Evolutionary conservation across 352 stramenopile genomes (phyloP).

Genomic region (Nothophytophthora sp.): DNA sequence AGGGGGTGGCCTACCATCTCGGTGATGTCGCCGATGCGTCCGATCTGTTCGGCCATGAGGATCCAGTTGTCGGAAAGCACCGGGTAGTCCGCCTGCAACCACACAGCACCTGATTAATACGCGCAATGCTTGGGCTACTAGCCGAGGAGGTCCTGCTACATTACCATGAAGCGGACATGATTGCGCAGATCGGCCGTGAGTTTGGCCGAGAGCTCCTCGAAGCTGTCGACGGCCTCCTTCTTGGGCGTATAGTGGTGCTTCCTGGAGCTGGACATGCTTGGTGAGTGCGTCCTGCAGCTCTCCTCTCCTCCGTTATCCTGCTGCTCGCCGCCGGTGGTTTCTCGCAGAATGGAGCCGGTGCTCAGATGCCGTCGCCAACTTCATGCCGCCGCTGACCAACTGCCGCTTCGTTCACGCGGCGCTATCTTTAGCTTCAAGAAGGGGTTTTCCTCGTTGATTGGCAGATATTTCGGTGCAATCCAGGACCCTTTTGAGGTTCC

Average conservation of each 20-base stretch:
- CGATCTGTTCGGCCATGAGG: constrained; percentile 88
- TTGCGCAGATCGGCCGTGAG: constrained; percentile 84
- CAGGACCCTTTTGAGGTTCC: no score
- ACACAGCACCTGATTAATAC: neutral
- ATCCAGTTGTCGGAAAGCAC: constrained; percentile 90
- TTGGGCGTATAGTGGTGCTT: constrained; percentile 69
- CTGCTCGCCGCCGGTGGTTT: constrained; percentile 14
- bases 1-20: constrained; percentile 83
- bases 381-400: neutral
- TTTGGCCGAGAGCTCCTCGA: constrained; percentile 87
- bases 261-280: constrained; percentile 40
- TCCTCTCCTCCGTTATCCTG: no score
- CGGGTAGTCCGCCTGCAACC: constrained; percentile 69
- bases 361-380: neutral
- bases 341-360: constrained; percentile 14
- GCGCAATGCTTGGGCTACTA: no score
- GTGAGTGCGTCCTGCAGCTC: no score
- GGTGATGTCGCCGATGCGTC: constrained; percentile 87
- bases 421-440: constrained; percentile 2
- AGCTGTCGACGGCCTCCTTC: constrained; percentile 54
- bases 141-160: neutral
- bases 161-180: constrained; percentile 86
- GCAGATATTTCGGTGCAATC: no score
- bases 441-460: no score
- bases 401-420: neutral